Percentiles rank a stretch among this genome's conserved stretches.
Evolutionary conservation across 306 rosid species (phyloP).

Genomic region (Quercus dentata): DNA sequence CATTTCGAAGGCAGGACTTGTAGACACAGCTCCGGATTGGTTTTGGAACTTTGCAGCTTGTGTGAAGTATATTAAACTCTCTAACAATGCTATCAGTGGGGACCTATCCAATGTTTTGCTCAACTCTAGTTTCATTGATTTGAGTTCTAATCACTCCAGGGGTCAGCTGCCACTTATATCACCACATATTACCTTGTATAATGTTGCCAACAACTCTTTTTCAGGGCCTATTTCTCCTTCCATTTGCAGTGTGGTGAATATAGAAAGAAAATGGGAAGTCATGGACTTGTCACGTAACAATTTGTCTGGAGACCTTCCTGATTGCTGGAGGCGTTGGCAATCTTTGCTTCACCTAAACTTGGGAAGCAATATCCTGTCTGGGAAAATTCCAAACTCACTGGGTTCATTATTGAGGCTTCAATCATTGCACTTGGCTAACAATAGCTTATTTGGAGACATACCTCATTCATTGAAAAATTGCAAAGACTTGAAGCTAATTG

Average conservation of each 20-base stretch:
- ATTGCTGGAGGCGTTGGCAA: background rate
- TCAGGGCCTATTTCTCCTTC: background rate
- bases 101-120: background rate
- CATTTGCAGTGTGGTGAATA: background rate
- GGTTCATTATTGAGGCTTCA: too few species aligned
- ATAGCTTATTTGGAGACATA: too few species aligned
- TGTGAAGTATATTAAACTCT: background rate
- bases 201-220: background rate
- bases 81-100: constrained; percentile 8
- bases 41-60: constrained; percentile 9
- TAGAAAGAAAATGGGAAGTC: background rate
- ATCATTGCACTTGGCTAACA: too few species aligned
- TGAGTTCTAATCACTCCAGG: background rate
- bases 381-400: too few species aligned
- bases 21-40: background rate
- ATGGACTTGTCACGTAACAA: background rate
- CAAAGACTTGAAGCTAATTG: too few species aligned
- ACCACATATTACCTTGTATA: background rate
- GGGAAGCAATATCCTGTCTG: too few species aligned
- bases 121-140: background rate
- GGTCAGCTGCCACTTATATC: constrained; percentile 1
- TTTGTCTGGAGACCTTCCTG: background rate
- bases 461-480: too few species aligned
- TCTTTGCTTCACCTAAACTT: too few species aligned
- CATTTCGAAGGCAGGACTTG: background rate